Base-by-base conservation (phyloP, 352 stramenopile species). In the Globisporangium yorkense region DNA sequence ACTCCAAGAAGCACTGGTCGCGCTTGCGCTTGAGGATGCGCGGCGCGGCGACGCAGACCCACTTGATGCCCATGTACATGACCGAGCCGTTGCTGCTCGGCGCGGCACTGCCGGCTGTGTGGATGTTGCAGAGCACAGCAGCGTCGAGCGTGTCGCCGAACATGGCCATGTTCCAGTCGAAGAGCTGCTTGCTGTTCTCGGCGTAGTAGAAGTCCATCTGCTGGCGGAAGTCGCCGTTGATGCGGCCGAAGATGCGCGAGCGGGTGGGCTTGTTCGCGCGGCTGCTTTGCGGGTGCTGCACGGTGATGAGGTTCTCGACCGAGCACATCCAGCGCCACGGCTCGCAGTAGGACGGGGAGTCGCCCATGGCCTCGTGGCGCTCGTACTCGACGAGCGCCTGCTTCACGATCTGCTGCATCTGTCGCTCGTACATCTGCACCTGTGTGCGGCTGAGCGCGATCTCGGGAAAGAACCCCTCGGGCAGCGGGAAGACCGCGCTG, bases 41-140 rank as follows among this genome's bases (percentile, higher is more conserved):
- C 41, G 76, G 72, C 18, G 58, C 51, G 45, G 80, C 71, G 39
- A 89, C 57, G 51, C 78, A 89, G 31, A 82, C 63, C 84, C 84
- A 94, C 59, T 94, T 94, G 71, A 94, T 80, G 45, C 84, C 84
- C 56, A 94, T 63, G 46, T 92, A 94, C 53, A 75, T 21, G 48
- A 84, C 70, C 1, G 73, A 18, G 1, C 35, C 51, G 20, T 31
- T 33, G 20, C 55, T 33, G 5, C 65, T 71, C 8, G 54, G 62
- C 3, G 54, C 35, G 1, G 37, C n/a, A 39, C 65, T 61, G 9
- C 44, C 44, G 43, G 77, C 70, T n/a, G 77, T 88, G 59, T 89
- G 75, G 61, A 94, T 81, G 49, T 84, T 94, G 62, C 69, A 59
- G 40, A 94, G 60, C 54, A 94, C 80, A 4, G 74, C 72, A 6